phyloP scores from a whole-genome alignment of 306 rosid genomes.

The Echinosophora koreensis region DNA sequence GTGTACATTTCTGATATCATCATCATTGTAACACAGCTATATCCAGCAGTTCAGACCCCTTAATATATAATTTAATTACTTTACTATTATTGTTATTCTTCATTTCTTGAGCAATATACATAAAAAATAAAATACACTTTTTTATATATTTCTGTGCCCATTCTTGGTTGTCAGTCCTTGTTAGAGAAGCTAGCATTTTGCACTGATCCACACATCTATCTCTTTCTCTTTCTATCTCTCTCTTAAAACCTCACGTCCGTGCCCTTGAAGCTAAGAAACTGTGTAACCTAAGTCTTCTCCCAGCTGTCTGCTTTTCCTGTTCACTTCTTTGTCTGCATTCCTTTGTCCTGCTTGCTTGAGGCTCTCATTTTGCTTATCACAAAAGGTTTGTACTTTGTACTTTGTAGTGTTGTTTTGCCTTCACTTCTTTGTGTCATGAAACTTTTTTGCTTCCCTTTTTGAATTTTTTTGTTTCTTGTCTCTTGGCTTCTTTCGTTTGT shows the following conservation, averaged over 20 bases:
- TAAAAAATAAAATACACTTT: slow-evolving; percentile 7
- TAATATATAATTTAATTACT: not conserved
- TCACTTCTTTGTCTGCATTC: slow-evolving; percentile 55
- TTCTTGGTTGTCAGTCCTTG: slow-evolving; percentile 67
- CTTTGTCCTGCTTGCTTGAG: slow-evolving; percentile 46
- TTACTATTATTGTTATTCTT: slow-evolving; percentile 29
- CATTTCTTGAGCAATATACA: slow-evolving; percentile 23
- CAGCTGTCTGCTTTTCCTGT: slow-evolving; percentile 53
- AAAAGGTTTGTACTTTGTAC: slow-evolving; percentile 54
- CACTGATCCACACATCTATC: slow-evolving; percentile 64
- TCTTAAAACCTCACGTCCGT: slow-evolving; percentile 72
- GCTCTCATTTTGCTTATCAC: slow-evolving; percentile 40
- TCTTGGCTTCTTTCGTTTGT: not conserved
- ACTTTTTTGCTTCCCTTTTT: not conserved
- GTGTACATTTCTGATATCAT: slow-evolving; percentile 17
- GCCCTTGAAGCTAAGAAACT: slow-evolving; percentile 88
- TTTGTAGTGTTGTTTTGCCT: not conserved
- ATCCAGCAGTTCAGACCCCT: slow-evolving; percentile 16
- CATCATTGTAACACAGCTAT: slow-evolving; percentile 43
- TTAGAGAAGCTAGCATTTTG: slow-evolving; percentile 57
- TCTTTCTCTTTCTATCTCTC: slow-evolving; percentile 50
- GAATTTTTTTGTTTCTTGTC: not conserved
- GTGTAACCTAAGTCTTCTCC: slow-evolving; percentile 51
- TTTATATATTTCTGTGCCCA: slow-evolving; percentile 94
- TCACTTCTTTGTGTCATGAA: slow-evolving; percentile 15